Percentiles rank a stretch among this genome's conserved stretches.
Conservation (phyloP, 305 asterid genomes). For the Solanum hybrid region DNA sequence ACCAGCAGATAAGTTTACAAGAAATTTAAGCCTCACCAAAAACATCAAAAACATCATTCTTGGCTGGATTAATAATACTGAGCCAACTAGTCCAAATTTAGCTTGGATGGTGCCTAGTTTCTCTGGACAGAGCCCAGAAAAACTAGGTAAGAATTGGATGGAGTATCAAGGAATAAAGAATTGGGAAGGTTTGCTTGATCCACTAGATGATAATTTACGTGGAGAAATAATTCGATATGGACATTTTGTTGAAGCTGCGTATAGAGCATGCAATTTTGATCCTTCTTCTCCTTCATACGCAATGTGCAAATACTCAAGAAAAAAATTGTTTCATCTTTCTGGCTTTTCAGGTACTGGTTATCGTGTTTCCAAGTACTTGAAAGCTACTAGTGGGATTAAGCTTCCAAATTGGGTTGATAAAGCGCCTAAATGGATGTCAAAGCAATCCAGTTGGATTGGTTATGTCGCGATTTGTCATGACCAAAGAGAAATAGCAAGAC, state of each 20-base stretch:
- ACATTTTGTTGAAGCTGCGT: conserved; percentile 66
- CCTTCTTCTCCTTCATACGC: conserved; percentile 51
- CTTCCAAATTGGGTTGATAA: conserved; percentile 59
- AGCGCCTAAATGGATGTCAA: conserved; percentile 42
- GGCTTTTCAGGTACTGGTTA: conserved; percentile 52
- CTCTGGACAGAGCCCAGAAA: not conserved
- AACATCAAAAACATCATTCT: not conserved
- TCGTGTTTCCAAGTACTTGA: conserved; percentile 39
- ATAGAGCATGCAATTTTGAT: conserved; percentile 52
- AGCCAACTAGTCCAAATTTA: not conserved
- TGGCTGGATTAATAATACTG: not conserved
- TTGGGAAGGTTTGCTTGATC: conserved; percentile 94
- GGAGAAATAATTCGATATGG: conserved; percentile 78
- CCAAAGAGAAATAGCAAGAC: conserved; percentile 42
- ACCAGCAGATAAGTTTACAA: not conserved
- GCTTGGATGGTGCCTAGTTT: not conserved
- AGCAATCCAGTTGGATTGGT: conserved; percentile 78
- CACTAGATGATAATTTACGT: conserved; percentile 60
- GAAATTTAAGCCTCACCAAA: not conserved
- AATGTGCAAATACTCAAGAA: conserved; percentile 32
- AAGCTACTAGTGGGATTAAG: conserved; percentile 58
- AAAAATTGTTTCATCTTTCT: conserved; percentile 23
- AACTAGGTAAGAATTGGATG: conserved; percentile 38
- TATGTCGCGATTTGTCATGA: conserved; percentile 74
- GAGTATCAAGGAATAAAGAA: conserved; percentile 71